Conservation (phyloP, 176 grass and related monocot species). For the Paspalum vaginatum region DNA sequence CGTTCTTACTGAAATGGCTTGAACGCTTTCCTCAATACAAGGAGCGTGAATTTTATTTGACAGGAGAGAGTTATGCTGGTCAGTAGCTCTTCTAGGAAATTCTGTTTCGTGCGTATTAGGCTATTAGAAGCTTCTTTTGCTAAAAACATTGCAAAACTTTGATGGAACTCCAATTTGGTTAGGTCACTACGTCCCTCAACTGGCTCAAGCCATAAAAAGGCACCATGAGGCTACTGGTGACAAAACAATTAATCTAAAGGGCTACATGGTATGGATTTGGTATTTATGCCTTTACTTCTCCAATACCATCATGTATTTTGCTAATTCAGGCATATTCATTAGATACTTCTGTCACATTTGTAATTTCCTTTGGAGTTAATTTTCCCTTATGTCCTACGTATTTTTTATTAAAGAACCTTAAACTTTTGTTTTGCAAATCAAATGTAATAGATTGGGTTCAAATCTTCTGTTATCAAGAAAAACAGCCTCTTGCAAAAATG, state of each 20-base stretch:
- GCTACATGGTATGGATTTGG: slow-evolving; percentile 81
- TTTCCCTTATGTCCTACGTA: neutral
- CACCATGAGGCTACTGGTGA: slow-evolving; percentile 69
- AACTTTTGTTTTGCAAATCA: slow-evolving; percentile 31
- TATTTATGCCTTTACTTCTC: slow-evolving; percentile 33
- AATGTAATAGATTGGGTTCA: slow-evolving; percentile 10
- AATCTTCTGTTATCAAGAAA: neutral
- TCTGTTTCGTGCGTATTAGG: slow-evolving; percentile 17
- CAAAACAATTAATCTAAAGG: slow-evolving; percentile 90
- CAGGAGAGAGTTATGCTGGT: slow-evolving; percentile 97
- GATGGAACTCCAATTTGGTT: slow-evolving; percentile 39
- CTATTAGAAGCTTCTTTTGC: neutral
- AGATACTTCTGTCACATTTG: neutral
- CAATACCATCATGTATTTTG: slow-evolving; percentile 13
- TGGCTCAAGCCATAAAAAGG: slow-evolving; percentile 91
- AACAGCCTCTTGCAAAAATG: too few species aligned
- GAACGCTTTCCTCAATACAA: slow-evolving; percentile 91
- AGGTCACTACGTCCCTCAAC: slow-evolving; percentile 97
- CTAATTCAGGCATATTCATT: slow-evolving; percentile 35
- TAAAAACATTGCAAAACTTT: slow-evolving; percentile 11
- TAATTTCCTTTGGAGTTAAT: slow-evolving; percentile 12
- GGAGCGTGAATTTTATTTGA: slow-evolving; percentile 82
- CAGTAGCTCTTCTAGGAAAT: slow-evolving; percentile 22
- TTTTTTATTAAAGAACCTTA: slow-evolving; percentile 1
- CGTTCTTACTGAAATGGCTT: slow-evolving; percentile 91